These are phyloP conservation scores for Elaeagnus macrophylla DNA, from an alignment of 306 rosid genomes.

Conservation along the genomic window DNA sequence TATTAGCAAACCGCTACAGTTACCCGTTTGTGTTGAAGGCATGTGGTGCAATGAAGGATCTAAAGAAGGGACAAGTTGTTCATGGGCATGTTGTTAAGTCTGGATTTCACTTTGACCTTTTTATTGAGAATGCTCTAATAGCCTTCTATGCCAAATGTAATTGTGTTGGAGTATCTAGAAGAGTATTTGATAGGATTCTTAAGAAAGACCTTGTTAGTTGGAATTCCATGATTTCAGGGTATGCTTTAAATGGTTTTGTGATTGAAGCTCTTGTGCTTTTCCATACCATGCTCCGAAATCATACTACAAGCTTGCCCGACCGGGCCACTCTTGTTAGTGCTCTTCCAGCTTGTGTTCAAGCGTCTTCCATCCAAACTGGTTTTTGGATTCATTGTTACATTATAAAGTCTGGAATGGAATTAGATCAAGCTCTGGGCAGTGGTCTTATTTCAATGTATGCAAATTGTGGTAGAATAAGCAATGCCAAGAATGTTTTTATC, in stretches of 20 bases:
- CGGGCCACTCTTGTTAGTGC: conserved; percentile 48
- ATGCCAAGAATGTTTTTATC: conserved; percentile 45
- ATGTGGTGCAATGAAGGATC: conserved; percentile 44
- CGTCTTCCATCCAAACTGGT: conserved; percentile 47
- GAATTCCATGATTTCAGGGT: conserved; percentile 76
- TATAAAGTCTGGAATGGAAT: conserved; percentile 44
- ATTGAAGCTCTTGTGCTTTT: conserved; percentile 49
- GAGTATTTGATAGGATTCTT: conserved; percentile 48
- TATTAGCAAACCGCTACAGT: conserved; percentile 41
- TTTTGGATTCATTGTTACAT: conserved; percentile 62
- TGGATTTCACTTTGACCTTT: conserved; percentile 62
- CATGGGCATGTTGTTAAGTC: conserved; percentile 56
- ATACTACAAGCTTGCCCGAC: conserved; percentile 29
- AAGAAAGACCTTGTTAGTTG: conserved; percentile 48
- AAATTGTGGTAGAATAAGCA: conserved; percentile 51
- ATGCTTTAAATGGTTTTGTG: conserved; percentile 31
- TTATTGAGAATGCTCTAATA: conserved; percentile 47
- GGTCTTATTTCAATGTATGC: conserved; percentile 60
- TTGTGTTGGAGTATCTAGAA: conserved; percentile 38
- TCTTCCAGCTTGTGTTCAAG: conserved; percentile 57
- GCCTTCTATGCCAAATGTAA: conserved; percentile 51
- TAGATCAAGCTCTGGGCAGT: conserved; percentile 48
- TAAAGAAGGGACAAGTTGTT: conserved; percentile 36
- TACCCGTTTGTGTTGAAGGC: conserved; percentile 75
- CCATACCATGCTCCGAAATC: conserved; percentile 33